These are phyloP conservation scores for Spizellomyces sp. DNA, from an alignment of 192 early-diverging fungal species.

Conservation along the genomic window DNA sequence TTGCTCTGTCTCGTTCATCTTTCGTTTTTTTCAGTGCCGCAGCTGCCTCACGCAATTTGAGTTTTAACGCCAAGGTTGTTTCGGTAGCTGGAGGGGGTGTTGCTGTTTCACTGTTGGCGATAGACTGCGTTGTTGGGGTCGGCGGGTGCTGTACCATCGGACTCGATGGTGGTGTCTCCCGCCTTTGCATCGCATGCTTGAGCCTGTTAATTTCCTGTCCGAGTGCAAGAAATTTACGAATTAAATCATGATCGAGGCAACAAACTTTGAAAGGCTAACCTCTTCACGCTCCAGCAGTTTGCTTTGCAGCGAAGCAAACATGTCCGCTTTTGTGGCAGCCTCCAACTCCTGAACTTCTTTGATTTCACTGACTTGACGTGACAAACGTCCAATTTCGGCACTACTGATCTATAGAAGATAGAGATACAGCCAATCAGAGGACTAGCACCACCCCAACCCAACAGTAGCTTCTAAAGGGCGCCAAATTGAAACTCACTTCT, in stretches of 20 bases:
- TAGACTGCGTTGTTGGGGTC: no score
- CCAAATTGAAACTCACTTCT: conserved; percentile 13
- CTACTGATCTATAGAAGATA: conserved; percentile 12
- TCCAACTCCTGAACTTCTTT: conserved; percentile 36
- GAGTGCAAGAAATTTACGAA: not conserved
- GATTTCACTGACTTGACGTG: conserved; percentile 30
- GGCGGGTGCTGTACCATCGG: no score
- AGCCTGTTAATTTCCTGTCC: conserved; percentile 37
- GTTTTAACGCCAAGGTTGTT: conserved; percentile 7
- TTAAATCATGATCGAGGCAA: no score
- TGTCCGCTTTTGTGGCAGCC: conserved; percentile 35
- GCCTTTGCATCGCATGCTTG: conserved; percentile 16
- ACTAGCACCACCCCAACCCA: not conserved
- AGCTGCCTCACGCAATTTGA: conserved; percentile 30
- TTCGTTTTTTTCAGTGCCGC: no score
- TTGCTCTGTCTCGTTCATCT: conserved; percentile 4
- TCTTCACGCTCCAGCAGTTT: conserved; percentile 39
- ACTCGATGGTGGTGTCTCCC: no score
- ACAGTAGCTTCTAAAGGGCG: not conserved
- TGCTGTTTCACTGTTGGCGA: no score
- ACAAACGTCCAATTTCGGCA: conserved; percentile 36
- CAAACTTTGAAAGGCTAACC: not conserved
- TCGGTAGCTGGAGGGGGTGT: no score
- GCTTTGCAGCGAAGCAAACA: conserved; percentile 32
- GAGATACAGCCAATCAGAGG: not conserved